These are phyloP conservation scores for Aureobasidium sp. DNA, from an alignment of 2,329 filamentous ascomycete species.

Conservation along the genomic window DNA sequence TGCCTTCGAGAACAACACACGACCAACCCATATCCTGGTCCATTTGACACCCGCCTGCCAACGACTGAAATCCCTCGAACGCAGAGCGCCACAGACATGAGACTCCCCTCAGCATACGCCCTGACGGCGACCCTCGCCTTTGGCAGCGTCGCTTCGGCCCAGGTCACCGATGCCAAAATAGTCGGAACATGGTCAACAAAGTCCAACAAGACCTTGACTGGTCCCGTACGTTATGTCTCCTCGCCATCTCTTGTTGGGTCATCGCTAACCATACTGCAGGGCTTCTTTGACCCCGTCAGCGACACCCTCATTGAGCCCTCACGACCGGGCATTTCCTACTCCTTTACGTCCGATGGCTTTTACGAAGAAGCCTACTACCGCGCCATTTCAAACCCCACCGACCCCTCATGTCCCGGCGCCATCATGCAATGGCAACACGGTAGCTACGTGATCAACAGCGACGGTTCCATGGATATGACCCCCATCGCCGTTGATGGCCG, in stretches of 20 bases:
- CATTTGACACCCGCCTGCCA: not conserved
- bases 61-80: not conserved
- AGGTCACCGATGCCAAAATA: conserved; percentile 29
- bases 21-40: not conserved
- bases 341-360: conserved; percentile 58
- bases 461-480: conserved; percentile 51
- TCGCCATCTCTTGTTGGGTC: not conserved
- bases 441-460: conserved; percentile 45
- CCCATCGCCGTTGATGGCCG: conserved; percentile 60
- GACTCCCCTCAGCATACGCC: conserved; percentile 9
- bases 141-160: not conserved
- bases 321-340: conserved; percentile 63
- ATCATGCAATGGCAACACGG: conserved; percentile 70
- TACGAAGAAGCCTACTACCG: conserved; percentile 65
- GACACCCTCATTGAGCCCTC: conserved; percentile 59
- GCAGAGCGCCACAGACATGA: conserved; percentile 2
- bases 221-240: conserved; percentile 45
- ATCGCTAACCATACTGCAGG: conserved; percentile 33
- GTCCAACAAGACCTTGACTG: conserved; percentile 59
- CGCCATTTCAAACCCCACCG: conserved; percentile 48
- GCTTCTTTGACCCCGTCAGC: conserved; percentile 59
- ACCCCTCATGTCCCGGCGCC: conserved; percentile 52
- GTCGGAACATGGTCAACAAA: conserved; percentile 68
- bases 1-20: not conserved
- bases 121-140: conserved; percentile 9